phyloP scores from a whole-genome alignment of 139 green algal species.

The Diplosphaera chodatii region DNA sequence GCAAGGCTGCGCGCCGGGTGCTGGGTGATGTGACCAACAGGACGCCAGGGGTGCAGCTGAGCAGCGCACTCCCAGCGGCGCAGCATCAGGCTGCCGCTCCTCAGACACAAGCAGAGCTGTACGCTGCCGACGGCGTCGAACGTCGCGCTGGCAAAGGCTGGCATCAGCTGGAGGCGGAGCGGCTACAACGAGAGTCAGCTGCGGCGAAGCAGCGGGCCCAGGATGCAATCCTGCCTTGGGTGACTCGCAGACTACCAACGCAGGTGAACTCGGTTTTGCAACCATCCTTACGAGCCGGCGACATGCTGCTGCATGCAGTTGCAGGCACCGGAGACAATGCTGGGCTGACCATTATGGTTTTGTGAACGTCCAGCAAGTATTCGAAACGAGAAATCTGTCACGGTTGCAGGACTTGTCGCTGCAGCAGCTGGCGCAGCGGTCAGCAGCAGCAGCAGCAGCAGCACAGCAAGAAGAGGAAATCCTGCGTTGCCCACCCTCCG shows the following conservation, averaged over 20 bases:
- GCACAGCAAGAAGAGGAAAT: neutral
- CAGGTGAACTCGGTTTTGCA: too few species aligned
- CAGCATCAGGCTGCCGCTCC: neutral
- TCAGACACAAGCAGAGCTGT: slow-evolving; percentile 1
- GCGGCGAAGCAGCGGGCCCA: neutral
- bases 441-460: too few species aligned
- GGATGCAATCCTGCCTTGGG: neutral
- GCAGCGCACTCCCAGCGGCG: neutral
- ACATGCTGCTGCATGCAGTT: too few species aligned
- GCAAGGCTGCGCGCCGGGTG: neutral
- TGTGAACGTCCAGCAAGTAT: too few species aligned
- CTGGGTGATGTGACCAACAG: neutral
- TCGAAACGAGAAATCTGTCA: too few species aligned
- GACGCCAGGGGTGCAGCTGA: neutral
- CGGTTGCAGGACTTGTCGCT: neutral
- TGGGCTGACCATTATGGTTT: too few species aligned
- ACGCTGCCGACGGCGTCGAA: slow-evolving; percentile 6
- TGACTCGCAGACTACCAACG: neutral
- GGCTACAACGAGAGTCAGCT: neutral
- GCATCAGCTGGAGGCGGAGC: slow-evolving; percentile 10
- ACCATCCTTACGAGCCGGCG: too few species aligned
- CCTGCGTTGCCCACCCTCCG: neutral
- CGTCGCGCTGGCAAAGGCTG: slow-evolving; percentile 5
- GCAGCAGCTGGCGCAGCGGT: neutral
- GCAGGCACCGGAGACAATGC: too few species aligned